These are phyloP conservation scores for Cercospora citrullina DNA, from an alignment of 2,329 filamentous ascomycete genomes.

Conservation along the genomic window DNA sequence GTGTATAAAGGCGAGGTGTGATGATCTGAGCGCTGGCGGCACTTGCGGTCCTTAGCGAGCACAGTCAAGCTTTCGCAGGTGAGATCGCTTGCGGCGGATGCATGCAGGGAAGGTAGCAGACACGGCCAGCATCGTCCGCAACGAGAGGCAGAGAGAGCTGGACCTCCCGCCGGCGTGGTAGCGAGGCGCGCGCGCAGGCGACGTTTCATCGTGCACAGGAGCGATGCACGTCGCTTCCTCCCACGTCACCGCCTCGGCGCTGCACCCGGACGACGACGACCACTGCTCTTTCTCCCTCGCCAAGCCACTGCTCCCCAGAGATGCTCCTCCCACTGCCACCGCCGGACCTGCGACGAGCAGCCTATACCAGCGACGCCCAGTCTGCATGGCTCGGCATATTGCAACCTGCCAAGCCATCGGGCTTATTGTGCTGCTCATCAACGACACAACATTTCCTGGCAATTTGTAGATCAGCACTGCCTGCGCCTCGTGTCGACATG, in stretches of 20 bases:
- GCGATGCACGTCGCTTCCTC: neutral
- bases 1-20: conserved; percentile 10
- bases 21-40: conserved; percentile 18
- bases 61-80: conserved; percentile 7
- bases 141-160: neutral
- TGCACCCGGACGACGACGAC: neutral
- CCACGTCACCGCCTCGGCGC: neutral
- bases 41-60: conserved; percentile 3
- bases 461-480: neutral
- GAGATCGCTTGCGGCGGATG: conserved; percentile 17
- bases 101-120: conserved; percentile 4
- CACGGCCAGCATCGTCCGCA: neutral
- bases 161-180: conserved; percentile 10
- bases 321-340: neutral
- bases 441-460: no score
- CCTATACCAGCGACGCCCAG: neutral
- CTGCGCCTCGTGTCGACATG: neutral
- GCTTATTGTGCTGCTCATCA: neutral
- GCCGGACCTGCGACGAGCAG: neutral
- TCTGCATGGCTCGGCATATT: neutral
- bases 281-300: neutral
- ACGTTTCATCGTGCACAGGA: conserved; percentile 15
- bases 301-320: neutral
- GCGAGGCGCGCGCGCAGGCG: conserved; percentile 15
- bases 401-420: neutral